Evolutionary conservation across 73 alveolate species (phyloP).

Genomic region (Halteria grandinella): DNA sequence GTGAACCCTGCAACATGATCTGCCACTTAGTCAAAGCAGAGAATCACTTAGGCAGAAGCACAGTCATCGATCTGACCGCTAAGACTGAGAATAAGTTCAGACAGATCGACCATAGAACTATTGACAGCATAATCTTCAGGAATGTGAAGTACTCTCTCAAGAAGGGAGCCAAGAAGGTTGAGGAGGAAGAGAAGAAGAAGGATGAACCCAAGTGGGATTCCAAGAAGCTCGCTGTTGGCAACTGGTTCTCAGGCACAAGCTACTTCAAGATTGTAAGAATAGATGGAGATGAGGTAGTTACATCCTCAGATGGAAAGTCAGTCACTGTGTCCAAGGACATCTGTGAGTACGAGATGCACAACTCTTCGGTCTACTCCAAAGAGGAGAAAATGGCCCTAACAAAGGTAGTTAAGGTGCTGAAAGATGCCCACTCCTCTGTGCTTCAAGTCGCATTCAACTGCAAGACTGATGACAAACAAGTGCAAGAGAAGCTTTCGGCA

Average conservation of each 20-base stretch:
- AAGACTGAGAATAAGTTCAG: neutral
- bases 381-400: conserved; percentile 2
- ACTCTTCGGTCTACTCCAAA: neutral
- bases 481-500: no score
- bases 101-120: neutral
- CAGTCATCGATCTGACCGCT: neutral
- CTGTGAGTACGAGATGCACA: neutral
- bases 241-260: neutral
- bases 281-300: neutral
- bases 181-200: neutral
- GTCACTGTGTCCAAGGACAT: neutral
- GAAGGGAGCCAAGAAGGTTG: neutral
- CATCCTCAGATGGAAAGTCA: neutral
- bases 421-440: neutral
- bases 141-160: neutral
- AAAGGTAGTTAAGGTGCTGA: conserved; percentile 24
- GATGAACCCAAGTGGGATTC: neutral
- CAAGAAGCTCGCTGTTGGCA: neutral
- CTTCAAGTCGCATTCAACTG: neutral
- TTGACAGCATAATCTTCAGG: neutral
- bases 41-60: neutral
- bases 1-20: neutral
- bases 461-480: neutral
- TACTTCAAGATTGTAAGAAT: neutral
- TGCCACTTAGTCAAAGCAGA: neutral